These are phyloP conservation scores for Phytophthora meadii DNA, from an alignment of 352 stramenopile genomes.

Conservation along the genomic window DNA sequence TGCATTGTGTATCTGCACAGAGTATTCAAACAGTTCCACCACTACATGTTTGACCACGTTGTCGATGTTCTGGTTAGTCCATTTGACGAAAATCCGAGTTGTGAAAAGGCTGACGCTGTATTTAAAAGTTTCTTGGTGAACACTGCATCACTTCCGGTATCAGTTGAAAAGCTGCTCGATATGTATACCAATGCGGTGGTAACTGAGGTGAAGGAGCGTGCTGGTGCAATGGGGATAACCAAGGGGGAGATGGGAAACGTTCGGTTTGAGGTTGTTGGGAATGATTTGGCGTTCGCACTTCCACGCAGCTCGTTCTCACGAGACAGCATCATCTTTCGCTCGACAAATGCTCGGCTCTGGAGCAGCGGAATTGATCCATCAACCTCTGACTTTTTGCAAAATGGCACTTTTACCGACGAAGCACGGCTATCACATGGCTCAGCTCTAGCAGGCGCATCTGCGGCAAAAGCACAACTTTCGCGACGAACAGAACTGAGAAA, in stretches of 20 bases:
- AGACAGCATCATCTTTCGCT: slow-evolving; percentile 78
- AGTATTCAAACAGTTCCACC: slow-evolving; percentile 88
- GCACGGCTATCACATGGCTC: slow-evolving; percentile 47
- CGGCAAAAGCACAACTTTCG: slow-evolving; percentile 65
- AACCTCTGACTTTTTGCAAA: slow-evolving; percentile 79
- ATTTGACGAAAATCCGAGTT: slow-evolving; percentile 39
- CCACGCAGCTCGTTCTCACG: slow-evolving; percentile 81
- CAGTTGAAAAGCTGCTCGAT: slow-evolving; percentile 42
- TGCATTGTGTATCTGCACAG: slow-evolving; percentile 86
- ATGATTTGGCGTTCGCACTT: slow-evolving; percentile 83
- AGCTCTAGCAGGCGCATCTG: slow-evolving; percentile 44
- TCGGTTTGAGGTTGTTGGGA: slow-evolving; percentile 75
- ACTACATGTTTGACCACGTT: slow-evolving; percentile 76
- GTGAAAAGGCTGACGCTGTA: slow-evolving; percentile 36
- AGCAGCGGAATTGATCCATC: slow-evolving; percentile 68
- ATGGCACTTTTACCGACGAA: slow-evolving; percentile 75
- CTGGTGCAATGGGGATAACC: slow-evolving; percentile 28
- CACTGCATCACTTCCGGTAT: slow-evolving; percentile 42
- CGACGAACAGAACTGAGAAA: slow-evolving; percentile 73
- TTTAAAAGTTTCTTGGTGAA: slow-evolving; percentile 49
- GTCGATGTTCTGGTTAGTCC: slow-evolving; percentile 28
- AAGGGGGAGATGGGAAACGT: slow-evolving; percentile 20
- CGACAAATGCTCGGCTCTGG: slow-evolving; percentile 78
- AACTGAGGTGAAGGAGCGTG: slow-evolving; percentile 21
- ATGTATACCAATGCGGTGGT: slow-evolving; percentile 43